Base-by-base conservation (phyloP, 495 filamentous ascomycete species). In the Astrothelium subdiscretum region DNA sequence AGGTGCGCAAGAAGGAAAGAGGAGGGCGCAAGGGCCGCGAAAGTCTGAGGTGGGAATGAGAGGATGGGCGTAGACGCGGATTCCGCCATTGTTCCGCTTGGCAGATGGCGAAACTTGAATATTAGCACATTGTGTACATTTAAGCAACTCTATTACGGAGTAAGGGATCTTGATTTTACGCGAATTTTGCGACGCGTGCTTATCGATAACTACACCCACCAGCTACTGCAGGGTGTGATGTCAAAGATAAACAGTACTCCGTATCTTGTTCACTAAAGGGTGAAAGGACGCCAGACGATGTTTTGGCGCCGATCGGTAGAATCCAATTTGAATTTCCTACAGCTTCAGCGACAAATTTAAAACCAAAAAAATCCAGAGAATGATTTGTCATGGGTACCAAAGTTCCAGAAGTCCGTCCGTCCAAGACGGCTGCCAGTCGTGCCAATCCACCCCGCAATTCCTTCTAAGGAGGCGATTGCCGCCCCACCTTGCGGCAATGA, bases 1-100 rank as follows among this genome's bases (percentile, higher is more conserved):
- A 98, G 87, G 69, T 91, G 91, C 31, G 89, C 87, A 71, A 91
- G 87, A 58, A 97, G 91, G 79, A 87, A 97, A 32, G 89, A 85
- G 65, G 86, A 83, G 8, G 94, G 94, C 62, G 91, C 86, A 72
- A 98, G 85, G 63, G 91, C 91, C 62, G 91, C 91, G 73, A 96
- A 95, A 69, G 89, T 88, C 32, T 83, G 81, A 52, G 87, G 86
- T 0, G 94, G 85, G 62, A 96, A 86, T 52, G 86, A 83, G 60
- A 92, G 80, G 8, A 79, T 74, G 18, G 78, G 77, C 22, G 72
- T 73, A 58, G 66, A 59, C 27, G 27, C n/a, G 11, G 57, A 26
- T 27, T 54, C 15, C 3, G 48, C 24, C 48, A 54, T 54, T 54
- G 42, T 8, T 48, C 5, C n/a, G n/a, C n/a, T n/a, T n/a, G n/a